phyloP scores from a whole-genome alignment of 1,284 basidiomycete species.

The Fomitiporia mediterranea region DNA sequence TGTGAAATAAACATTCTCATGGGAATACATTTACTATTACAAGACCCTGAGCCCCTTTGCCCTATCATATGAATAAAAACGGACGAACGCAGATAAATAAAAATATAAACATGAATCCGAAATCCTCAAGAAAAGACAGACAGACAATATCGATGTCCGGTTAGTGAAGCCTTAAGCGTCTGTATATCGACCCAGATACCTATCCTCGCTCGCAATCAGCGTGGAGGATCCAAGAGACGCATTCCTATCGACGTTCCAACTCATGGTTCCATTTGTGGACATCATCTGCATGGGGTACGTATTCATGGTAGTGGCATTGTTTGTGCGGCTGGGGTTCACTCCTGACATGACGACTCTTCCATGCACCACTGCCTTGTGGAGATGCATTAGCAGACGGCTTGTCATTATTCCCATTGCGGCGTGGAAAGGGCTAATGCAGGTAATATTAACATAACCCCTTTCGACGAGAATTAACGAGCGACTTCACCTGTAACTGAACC shows the following conservation, averaged over 20 bases:
- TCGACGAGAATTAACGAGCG: neutral
- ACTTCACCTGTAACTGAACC: conserved; percentile 43
- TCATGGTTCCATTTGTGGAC: neutral
- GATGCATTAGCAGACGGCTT: conserved; percentile 40
- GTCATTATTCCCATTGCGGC: conserved; percentile 44
- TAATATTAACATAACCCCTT: neutral
- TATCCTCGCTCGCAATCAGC: neutral
- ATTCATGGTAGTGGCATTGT: no score
- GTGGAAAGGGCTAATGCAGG: conserved; percentile 39
- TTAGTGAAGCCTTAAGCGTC: neutral
- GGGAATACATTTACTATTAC: no score
- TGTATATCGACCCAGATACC: neutral
- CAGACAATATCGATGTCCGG: neutral
- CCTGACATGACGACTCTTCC: neutral
- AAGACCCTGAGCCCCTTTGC: no score
- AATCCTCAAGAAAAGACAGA: no score
- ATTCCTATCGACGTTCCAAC: neutral
- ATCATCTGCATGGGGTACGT: neutral
- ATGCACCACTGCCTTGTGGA: conserved; percentile 30
- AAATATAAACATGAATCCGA: no score
- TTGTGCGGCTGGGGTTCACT: neutral
- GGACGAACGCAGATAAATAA: no score
- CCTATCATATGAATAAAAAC: no score
- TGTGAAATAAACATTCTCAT: no score
- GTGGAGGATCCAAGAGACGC: neutral